Evolutionary conservation across 2,329 filamentous ascomycete genomes (phyloP), one percentile per base, ranked within the genome.

Genomic region (Arthrobotrys iridis): DNA sequence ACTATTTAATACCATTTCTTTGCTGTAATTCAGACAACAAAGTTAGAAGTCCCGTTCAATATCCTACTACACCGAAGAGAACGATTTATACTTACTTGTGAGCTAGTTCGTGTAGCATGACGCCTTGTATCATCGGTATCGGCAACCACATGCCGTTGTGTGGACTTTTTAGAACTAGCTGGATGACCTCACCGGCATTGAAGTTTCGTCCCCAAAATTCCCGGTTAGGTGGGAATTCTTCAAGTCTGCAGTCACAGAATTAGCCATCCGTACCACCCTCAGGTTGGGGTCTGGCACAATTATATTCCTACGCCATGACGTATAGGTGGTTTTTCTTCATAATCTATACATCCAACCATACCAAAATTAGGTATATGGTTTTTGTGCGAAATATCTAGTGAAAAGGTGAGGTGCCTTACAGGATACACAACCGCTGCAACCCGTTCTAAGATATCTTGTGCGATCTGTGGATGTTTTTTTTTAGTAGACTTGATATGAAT

Each of bases 131-230:
- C 66, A 77, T 67, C 40, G 48, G 91, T 95, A 94, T 82, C 0
- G 91, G 91, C 20, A 96, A 84, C 93, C 93, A 96, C 71, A 84
- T 86, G 24, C 88, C 87, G 0, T 86, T 87, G 3, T 83, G 84
- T 0, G 85, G 86, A 0, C 91, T 88, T 78, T 90, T 90, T 24
- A 96, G 86, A 0, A 96, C 93, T 0, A 96, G 86, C 82, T 96
- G 92, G 58, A 96, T 88, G 35, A 94, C 90, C 81, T 96, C 93
- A 33, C 93, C 93, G 5, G 90, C 91, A 78, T 96, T 96, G 85
- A 96, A 74, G 26, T 70, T 71, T 11, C 70, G 55, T 46, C 37
- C 93, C 41, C 92, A 89, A 79, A 96, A 96, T 81, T 96, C 92
- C 43, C 84, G 84, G 79, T 96, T 96, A 1, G 90, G 88, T 65